Percentiles rank a stretch among this genome's conserved stretches.
phyloP scores from a whole-genome alignment of 257 asterid species.

The Petunia axillaris region DNA sequence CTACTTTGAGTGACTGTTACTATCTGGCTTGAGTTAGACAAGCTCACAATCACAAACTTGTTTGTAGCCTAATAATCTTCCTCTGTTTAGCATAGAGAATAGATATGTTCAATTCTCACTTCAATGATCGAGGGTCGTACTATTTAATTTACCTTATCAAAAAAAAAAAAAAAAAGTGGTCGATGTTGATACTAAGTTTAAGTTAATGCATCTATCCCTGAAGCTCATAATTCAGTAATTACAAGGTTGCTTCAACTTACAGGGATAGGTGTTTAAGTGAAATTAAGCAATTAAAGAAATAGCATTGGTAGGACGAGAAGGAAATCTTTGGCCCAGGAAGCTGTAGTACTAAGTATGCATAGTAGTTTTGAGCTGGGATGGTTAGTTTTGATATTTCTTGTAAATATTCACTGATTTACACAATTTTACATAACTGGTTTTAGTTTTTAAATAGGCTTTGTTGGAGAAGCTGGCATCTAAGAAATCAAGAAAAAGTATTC shows the following conservation, averaged over 20 bases:
- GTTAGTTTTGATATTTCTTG: not conserved
- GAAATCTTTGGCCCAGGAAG: not conserved
- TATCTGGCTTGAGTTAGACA: not conserved
- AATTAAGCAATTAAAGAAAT: not conserved
- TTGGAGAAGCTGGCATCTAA: constrained; percentile 12
- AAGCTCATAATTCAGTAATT: not conserved
- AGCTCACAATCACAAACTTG: not conserved
- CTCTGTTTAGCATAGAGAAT: not conserved
- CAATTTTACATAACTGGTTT: not conserved
- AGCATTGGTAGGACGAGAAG: not conserved
- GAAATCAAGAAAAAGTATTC: not conserved
- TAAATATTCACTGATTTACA: not conserved
- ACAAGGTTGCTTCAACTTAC: not conserved
- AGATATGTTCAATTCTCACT: not conserved
- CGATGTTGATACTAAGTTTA: too few relatives aligned
- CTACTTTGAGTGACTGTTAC: not conserved
- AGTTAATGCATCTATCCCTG: not conserved
- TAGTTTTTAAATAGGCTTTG: constrained; percentile 9
- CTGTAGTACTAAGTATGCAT: not conserved
- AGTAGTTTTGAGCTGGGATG: not conserved
- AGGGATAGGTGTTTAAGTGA: not conserved
- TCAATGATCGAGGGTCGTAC: not conserved
- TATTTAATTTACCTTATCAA: not conserved
- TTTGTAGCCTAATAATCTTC: not conserved
- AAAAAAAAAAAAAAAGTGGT: too few relatives aligned